Evolutionary conservation across 805 yeast genomes (phyloP).

Genomic region (Zygosaccharomyces kombuchaensis): DNA sequence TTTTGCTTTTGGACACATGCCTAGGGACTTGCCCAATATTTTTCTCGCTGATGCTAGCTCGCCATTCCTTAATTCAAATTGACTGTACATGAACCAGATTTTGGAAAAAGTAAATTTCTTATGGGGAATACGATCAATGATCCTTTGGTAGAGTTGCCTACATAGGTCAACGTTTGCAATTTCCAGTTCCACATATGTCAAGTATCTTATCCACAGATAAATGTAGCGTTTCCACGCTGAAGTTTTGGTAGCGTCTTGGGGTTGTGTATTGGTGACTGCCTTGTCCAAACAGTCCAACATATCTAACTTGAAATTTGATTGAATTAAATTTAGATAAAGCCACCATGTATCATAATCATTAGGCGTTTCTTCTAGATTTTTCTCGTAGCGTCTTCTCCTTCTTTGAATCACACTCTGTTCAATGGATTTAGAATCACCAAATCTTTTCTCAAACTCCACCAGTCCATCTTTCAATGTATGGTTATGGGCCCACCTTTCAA

Average conservation of each 20-base stretch:
- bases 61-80: constrained; percentile 67
- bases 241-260: constrained; percentile 33
- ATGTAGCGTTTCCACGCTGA: constrained; percentile 67
- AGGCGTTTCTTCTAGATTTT: constrained; percentile 43
- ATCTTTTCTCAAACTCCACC: constrained; percentile 60
- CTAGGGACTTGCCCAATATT: constrained; percentile 68
- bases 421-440: constrained; percentile 53
- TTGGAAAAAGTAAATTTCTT: constrained; percentile 60
- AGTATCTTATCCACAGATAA: constrained; percentile 63
- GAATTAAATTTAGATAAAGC: constrained; percentile 54
- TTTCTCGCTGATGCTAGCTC: constrained; percentile 54
- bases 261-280: constrained; percentile 19
- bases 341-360: constrained; percentile 80
- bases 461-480: constrained; percentile 40
- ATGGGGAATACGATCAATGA: constrained; percentile 53
- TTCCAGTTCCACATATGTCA: constrained; percentile 56
- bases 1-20: constrained; percentile 56
- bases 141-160: constrained; percentile 46
- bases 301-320: constrained; percentile 32
- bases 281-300: constrained; percentile 13
- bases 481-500: constrained; percentile 42
- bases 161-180: constrained; percentile 42
- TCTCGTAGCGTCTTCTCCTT: constrained; percentile 53
- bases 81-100: constrained; percentile 66
- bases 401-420: constrained; percentile 50